A percentile compares a stretch with the other conserved stretches of the same genome.
Conservation (phyloP, 1,284 basidiomycete genomes). For the Ganoderma multipileum region DNA sequence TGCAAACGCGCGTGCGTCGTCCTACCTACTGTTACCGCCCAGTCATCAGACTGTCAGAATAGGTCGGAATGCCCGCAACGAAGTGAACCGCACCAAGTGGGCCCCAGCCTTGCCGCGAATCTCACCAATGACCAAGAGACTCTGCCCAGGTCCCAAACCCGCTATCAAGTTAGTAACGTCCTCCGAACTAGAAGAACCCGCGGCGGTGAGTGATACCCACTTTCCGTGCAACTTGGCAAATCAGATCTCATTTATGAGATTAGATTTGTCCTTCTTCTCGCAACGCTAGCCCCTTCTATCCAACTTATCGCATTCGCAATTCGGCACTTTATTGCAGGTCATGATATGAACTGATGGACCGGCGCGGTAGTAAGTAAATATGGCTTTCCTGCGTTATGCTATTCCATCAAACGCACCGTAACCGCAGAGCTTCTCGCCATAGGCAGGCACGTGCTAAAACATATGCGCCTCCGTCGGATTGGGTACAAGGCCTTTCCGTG, state of each 20-base stretch:
- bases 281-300: not conserved
- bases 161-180: not conserved
- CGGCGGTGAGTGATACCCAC: not conserved
- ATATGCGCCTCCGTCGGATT: not conserved
- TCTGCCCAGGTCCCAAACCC: not conserved
- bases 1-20: not conserved
- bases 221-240: not conserved
- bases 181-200: not conserved
- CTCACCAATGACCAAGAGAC: not conserved
- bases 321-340: not conserved
- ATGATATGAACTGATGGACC: not conserved
- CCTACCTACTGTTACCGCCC: conserved; percentile 1
- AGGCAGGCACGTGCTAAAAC: not conserved
- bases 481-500: not conserved
- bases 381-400: not conserved
- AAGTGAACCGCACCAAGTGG: not conserved
- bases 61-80: not conserved
- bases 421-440: not conserved
- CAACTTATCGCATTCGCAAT: not conserved
- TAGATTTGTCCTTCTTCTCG: not conserved
- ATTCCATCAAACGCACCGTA: not conserved
- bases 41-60: not conserved
- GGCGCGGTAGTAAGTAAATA: not conserved
- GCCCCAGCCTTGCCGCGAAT: not conserved
- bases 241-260: not conserved